Percentiles rank a stretch among this genome's conserved stretches.
phyloP scores from a whole-genome alignment of 176 grass and related monocot genomes.

The Oryza punctata region DNA sequence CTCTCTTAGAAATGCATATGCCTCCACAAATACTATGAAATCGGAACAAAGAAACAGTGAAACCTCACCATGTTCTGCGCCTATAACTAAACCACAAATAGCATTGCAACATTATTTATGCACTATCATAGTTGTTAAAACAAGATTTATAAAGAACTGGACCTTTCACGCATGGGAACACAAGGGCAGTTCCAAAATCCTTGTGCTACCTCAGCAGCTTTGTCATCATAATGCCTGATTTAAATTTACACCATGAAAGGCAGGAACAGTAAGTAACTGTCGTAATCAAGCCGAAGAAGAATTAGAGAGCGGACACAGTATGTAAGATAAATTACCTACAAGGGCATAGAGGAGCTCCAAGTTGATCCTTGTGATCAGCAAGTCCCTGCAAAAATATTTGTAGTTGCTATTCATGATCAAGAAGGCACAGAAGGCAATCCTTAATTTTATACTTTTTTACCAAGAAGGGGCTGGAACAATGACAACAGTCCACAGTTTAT shows the following conservation, averaged over 20 bases:
- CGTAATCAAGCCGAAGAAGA: not conserved
- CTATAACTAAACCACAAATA: not conserved
- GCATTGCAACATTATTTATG: not conserved
- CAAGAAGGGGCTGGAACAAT: not conserved
- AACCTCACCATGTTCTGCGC: not conserved
- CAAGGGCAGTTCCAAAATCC: slow-evolving; percentile 99
- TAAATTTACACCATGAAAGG: not conserved
- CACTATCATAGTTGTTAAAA: not conserved
- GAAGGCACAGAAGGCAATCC: not conserved
- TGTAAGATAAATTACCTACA: slow-evolving; percentile 70
- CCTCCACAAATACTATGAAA: slow-evolving; percentile 1
- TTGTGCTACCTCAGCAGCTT: slow-evolving; percentile 84
- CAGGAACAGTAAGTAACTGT: not conserved
- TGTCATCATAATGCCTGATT: slow-evolving; percentile 96
- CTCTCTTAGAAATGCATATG: not conserved
- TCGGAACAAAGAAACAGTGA: not conserved
- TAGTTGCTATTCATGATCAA: not conserved
- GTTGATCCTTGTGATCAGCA: slow-evolving; percentile 87
- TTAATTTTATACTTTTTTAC: not conserved
- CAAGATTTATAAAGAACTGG: not conserved
- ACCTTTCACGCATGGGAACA: slow-evolving; percentile 97
- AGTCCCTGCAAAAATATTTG: slow-evolving; percentile 62
- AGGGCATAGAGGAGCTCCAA: slow-evolving; percentile 92
- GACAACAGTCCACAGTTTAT: not conserved
- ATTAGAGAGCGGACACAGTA: not conserved